Base-by-base conservation (phyloP, 1,284 basidiomycete genomes). In the Anthracocystis walkeri region DNA sequence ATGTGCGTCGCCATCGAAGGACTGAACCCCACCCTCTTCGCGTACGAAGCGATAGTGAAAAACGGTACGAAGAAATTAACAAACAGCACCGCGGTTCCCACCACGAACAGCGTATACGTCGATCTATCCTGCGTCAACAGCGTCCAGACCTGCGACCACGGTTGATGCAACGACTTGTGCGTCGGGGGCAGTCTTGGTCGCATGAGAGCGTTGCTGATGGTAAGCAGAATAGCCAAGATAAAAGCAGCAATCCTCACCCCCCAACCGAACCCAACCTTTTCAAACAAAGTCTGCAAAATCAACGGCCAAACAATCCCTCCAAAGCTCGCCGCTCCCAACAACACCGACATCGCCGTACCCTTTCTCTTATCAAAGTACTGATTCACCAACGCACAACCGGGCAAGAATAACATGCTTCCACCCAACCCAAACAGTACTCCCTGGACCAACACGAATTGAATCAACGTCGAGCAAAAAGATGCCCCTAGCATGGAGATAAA, bases 1-100 rank as follows among this genome's bases (percentile, higher is more conserved):
- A 65, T 63, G 46, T 70, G 65, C 10, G 67, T 66, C 1, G 73
- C 73, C 65, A 65, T 66, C 12, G 58, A 54, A 0, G 64, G 31
- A 2, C 49, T 42, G 48, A 71, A 66, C 4, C 57, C 52, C 46
- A 67, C 73, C 25, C 54, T 53, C 38, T 67, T 70, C 27, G 73
- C 73, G 46, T 75, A 75, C 18, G 65, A 68, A 14, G 69, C 56
- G 51, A 76, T 72, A n/a, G 55, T 58, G 50, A 76, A 76, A 56
- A 72, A 76, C 23, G 74, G 74, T 0, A 69, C 69, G 56, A 76
- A 76, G 42, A 76, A 76, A 56, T 76, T 76, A 55, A 76, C 68
- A 45, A 66, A 76, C n/a, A 72, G 21, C 7, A 76, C 29, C 2
- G 58, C 60, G 10, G 52, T 52, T 20, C 74, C 74, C n/a, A 63